Percentiles rank a stretch among this genome's conserved stretches.
Evolutionary conservation across 169 alveolate genomes (phyloP).

Genomic region (Babesia gibsoni): DNA sequence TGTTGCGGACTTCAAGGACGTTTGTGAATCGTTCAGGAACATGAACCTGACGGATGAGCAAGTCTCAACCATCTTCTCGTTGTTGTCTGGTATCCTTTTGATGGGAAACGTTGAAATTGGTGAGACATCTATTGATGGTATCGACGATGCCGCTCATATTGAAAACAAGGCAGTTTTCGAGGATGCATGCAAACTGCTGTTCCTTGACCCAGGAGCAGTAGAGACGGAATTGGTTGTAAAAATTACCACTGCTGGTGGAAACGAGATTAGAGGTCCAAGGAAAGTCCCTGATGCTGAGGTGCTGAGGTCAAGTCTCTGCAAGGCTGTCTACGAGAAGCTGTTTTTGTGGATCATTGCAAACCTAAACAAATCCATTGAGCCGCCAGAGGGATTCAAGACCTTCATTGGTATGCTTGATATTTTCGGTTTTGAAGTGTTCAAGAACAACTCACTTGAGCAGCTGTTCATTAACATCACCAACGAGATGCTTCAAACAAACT

Average conservation of each 20-base stretch:
- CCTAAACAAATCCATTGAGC: constrained; percentile 90
- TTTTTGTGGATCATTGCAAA: constrained; percentile 93
- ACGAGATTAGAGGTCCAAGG: constrained; percentile 84
- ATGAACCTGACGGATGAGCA: constrained; percentile 87
- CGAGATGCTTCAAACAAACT: constrained; percentile 92
- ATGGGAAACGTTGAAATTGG: constrained; percentile 94
- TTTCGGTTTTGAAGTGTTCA: constrained; percentile 95
- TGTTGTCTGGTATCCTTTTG: constrained; percentile 89
- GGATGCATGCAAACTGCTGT: constrained; percentile 81
- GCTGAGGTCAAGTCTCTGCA: constrained; percentile 85
- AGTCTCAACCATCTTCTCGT: constrained; percentile 81
- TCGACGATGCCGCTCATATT: constrained; percentile 84
- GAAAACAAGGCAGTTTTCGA: constrained; percentile 66
- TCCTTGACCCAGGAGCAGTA: constrained; percentile 72
- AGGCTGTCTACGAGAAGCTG: constrained; percentile 93
- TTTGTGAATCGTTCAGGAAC: constrained; percentile 85
- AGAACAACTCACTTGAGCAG: constrained; percentile 93
- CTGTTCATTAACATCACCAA: constrained; percentile 93
- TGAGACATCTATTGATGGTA: constrained; percentile 82
- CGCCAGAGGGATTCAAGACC: constrained; percentile 77
- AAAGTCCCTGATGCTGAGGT: constrained; percentile 81
- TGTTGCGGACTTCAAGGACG: constrained; percentile 87
- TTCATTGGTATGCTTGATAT: constrained; percentile 95
- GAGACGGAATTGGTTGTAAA: constrained; percentile 77
- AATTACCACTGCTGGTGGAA: constrained; percentile 79